Percentiles rank a stretch among this genome's conserved stretches.
Evolutionary conservation across 164 flowering plant genomes (phyloP).

Genomic region (Magnolia kwangsiensis): DNA sequence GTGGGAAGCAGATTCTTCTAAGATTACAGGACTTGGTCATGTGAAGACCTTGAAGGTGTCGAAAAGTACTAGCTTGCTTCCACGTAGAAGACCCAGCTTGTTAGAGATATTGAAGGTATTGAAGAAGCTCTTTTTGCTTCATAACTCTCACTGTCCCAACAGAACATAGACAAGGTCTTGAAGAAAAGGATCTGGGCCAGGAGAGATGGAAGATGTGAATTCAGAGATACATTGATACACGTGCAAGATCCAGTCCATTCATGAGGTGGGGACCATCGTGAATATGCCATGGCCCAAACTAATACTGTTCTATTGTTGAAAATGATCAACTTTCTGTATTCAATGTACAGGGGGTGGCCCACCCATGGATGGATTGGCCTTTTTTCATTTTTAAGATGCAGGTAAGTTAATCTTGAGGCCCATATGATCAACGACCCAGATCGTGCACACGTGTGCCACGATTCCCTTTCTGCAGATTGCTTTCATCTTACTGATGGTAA

Average conservation of each 20-base stretch:
- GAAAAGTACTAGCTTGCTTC: conserved; percentile 18
- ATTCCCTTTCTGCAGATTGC: background rate
- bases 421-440: too few relatives aligned
- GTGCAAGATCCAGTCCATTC: background rate
- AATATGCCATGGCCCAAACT: background rate
- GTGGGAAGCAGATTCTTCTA: background rate
- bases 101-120: conserved; percentile 40
- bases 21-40: conserved; percentile 20
- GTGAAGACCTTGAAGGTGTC: conserved; percentile 28
- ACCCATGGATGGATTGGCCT: too few relatives aligned
- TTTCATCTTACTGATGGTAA: background rate
- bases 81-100: conserved; percentile 30
- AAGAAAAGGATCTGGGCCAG: too few relatives aligned
- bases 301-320: too few relatives aligned
- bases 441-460: too few relatives aligned
- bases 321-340: too few relatives aligned
- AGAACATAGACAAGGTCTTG: conserved; percentile 3
- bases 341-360: too few relatives aligned
- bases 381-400: too few relatives aligned
- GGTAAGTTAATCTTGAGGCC: too few relatives aligned
- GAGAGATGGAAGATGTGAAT: background rate
- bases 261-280: background rate
- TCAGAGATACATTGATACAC: background rate
- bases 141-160: conserved; percentile 24
- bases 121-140: conserved; percentile 54